Percentiles rank a stretch among this genome's conserved stretches.
phyloP scores from a whole-genome alignment of 441 rosid species.

The Aquilaria agallochum region DNA sequence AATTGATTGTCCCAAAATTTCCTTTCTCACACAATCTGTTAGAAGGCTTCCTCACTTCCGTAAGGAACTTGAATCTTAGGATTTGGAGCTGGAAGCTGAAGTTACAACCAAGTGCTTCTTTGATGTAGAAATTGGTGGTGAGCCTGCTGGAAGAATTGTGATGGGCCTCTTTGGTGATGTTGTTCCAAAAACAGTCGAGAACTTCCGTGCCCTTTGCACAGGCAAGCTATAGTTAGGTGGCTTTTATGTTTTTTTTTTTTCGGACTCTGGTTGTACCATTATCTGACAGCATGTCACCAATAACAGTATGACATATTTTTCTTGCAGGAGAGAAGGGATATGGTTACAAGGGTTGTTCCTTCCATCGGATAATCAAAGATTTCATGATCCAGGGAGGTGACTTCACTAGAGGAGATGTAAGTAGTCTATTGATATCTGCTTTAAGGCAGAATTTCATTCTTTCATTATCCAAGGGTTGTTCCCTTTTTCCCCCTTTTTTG shows the following conservation, averaged over 20 bases:
- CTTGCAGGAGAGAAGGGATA: conserved; percentile 62
- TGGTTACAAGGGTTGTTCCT: conserved; percentile 59
- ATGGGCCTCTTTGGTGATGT: conserved; percentile 61
- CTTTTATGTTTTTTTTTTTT: not conserved
- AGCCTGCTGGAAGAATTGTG: conserved; percentile 53
- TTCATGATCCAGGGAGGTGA: conserved; percentile 82
- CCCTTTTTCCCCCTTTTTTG: not conserved
- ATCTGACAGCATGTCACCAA: not conserved
- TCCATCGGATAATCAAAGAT: conserved; percentile 63
- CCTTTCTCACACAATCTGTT: too few species aligned
- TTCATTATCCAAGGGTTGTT: conserved; percentile 1
- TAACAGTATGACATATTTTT: not conserved
- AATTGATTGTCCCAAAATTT: too few species aligned
- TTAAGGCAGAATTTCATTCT: not conserved
- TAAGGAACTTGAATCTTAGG: conserved; percentile 27
- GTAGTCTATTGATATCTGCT: conserved; percentile 12
- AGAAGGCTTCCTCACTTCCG: too few species aligned
- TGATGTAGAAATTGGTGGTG: conserved; percentile 66
- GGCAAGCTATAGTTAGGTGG: conserved; percentile 29
- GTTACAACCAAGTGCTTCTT: conserved; percentile 61
- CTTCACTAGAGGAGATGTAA: conserved; percentile 59
- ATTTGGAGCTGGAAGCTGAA: conserved; percentile 54
- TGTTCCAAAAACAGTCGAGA: conserved; percentile 63
- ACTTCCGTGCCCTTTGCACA: conserved; percentile 62
- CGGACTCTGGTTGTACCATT: not conserved